Base-by-base conservation (phyloP, 1,284 basidiomycete genomes). In the Xerocomus amazonicus region DNA sequence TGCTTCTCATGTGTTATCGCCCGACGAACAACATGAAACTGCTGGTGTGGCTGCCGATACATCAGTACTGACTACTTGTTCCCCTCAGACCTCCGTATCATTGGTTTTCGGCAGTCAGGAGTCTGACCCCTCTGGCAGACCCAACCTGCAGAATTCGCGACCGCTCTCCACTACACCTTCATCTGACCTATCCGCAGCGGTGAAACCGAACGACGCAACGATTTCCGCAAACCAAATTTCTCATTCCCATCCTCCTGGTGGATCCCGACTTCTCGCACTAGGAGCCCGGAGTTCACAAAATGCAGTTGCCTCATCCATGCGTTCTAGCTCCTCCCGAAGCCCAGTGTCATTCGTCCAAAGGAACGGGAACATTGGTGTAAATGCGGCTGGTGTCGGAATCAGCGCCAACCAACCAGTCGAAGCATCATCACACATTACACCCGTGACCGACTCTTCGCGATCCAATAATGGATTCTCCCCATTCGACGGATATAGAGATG, bases 231-330 rank as follows among this genome's bases (percentile, higher is more conserved):
- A 38, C 41, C 55, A 57, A 42, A 46, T 65, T 39, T 50, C 63
- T 45, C 71, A 70, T 46, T 80, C 84, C 64, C 83, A 83, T 54
- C 83, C 83, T 35, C 83, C 86, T 9, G 67, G 76, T 45, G 86
- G 85, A 34, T 87, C 87, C 48, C 83, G 87, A 50, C 70, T 90
- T 42, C 75, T 90, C 47, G 84, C 85, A 3, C 78, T 90, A 53
- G 75, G 74, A 16, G 76, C 77, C 38, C 78, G 82, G 43, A 66
- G 72, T n/a, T 45, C 65, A 17, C 63, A 59, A 46, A 66, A 56
- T 42, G 42, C 53, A 40, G 45, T 38, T 43, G 17, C 48, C n/a
- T 36, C 52, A 41, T 54, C 63, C 56, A 35, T 50, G 29, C 60
- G 57, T 14, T 44, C 55, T 33, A 46, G 50, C 32, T 40, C 60